A percentile compares a stretch with the other conserved stretches of the same genome.
phyloP scores from a whole-genome alignment of 345 rosid species.

The Excoecaria cochinchinensis region DNA sequence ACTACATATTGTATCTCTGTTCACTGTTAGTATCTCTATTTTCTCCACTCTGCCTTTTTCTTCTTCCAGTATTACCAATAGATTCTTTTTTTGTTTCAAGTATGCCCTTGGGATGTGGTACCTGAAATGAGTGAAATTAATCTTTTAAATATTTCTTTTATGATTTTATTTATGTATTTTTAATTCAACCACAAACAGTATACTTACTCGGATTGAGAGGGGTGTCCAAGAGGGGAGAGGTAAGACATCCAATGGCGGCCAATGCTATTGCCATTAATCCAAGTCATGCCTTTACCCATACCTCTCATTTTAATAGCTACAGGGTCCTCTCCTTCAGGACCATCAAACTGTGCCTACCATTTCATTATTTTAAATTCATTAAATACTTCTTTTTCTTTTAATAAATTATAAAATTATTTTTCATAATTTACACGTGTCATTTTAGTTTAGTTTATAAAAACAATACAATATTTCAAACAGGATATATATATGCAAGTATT shows the following conservation, averaged over 20 bases:
- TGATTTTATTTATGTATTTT: no score
- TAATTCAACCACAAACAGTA: not conserved
- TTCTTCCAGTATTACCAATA: conserved; percentile 71
- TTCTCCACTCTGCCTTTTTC: conserved; percentile 46
- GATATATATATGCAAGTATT: no score
- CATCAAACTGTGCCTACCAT: conserved; percentile 58
- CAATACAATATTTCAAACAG: no score
- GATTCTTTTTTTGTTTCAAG: conserved; percentile 57
- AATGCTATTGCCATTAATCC: conserved; percentile 78
- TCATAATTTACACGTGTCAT: no score
- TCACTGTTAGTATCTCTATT: conserved; percentile 45
- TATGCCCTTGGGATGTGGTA: conserved; percentile 84
- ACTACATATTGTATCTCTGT: conserved; percentile 81
- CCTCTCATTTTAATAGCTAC: conserved; percentile 51
- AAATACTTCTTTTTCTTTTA: no score
- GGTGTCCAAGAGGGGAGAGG: conserved; percentile 58
- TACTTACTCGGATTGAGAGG: conserved; percentile 65
- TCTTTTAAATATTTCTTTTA: not conserved
- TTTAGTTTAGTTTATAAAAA: no score
- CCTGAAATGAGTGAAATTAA: conserved; percentile 28
- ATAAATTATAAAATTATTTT: no score
- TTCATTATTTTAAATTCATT: no score
- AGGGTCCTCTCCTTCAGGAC: conserved; percentile 66
- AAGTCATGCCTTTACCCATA: conserved; percentile 79
- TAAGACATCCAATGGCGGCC: conserved; percentile 82